phyloP scores from a whole-genome alignment of 768 basidiomycete species.

The Mycena kentingensis region DNA sequence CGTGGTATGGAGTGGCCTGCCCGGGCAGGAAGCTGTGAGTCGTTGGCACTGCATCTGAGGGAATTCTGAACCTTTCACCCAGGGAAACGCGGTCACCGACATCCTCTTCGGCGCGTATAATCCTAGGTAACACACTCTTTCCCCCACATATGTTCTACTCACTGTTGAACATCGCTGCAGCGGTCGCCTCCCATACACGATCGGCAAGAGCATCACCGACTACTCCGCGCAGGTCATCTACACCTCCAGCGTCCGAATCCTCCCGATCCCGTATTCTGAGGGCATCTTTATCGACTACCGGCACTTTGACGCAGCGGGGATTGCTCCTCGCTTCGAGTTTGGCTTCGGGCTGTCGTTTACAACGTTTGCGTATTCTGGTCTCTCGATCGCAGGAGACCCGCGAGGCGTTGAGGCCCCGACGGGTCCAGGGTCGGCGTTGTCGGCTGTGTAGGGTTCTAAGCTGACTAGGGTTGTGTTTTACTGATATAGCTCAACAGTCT shows the following conservation, averaged over 20 bases:
- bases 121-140: slow-evolving; percentile 44
- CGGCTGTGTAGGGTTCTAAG: slow-evolving; percentile 42
- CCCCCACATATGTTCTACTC: neutral
- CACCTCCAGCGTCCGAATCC: slow-evolving; percentile 35
- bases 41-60: slow-evolving; percentile 25
- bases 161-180: slow-evolving; percentile 22
- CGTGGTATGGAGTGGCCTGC: slow-evolving; percentile 55
- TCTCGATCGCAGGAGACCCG: slow-evolving; percentile 42
- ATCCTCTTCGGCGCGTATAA: slow-evolving; percentile 61
- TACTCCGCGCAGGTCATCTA: slow-evolving; percentile 56
- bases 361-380: slow-evolving; percentile 49
- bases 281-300: slow-evolving; percentile 59
- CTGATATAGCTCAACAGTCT: slow-evolving; percentile 36
- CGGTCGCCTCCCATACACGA: slow-evolving; percentile 51
- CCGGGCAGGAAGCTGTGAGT: slow-evolving; percentile 58
- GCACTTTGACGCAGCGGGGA: slow-evolving; percentile 50
- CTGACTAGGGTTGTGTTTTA: neutral
- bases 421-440: slow-evolving; percentile 52
- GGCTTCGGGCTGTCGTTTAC: slow-evolving; percentile 60
- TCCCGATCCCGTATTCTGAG: slow-evolving; percentile 59
- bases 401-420: slow-evolving; percentile 43
- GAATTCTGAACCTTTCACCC: neutral
- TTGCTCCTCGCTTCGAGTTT: slow-evolving; percentile 50
- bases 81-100: slow-evolving; percentile 58
- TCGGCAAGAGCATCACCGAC: slow-evolving; percentile 57